Conservation (phyloP, 768 basidiomycete species). For the Pleurotus platypus region DNA sequence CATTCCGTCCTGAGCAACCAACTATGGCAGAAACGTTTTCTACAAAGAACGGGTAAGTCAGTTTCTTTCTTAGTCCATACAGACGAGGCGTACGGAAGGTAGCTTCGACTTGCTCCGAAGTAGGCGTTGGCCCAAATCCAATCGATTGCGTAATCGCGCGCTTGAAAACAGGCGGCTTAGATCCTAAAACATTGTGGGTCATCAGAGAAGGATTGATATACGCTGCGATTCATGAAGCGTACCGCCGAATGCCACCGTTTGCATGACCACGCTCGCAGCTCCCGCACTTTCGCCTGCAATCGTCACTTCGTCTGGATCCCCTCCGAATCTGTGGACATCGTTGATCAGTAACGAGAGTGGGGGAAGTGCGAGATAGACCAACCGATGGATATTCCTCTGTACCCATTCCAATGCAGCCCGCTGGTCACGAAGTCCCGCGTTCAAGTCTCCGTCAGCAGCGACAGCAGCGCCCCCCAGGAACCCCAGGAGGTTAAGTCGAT, state of each 20-base stretch:
- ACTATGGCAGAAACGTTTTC: slow-evolving; percentile 25
- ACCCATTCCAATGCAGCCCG: slow-evolving; percentile 36
- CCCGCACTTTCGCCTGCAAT: slow-evolving; percentile 38
- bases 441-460: slow-evolving; percentile 32
- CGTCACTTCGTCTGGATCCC: slow-evolving; percentile 27
- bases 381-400: slow-evolving; percentile 26
- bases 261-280: slow-evolving; percentile 41
- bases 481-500: slow-evolving; percentile 25
- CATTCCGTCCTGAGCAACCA: slow-evolving; percentile 24
- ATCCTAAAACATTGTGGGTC: slow-evolving; percentile 14
- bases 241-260: slow-evolving; percentile 41
- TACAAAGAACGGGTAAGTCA: slow-evolving; percentile 5
- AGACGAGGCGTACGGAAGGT: slow-evolving; percentile 26
- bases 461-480: slow-evolving; percentile 28
- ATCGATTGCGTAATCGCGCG: slow-evolving; percentile 38
- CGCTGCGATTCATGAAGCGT: background rate
- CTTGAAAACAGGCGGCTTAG: slow-evolving; percentile 31
- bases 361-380: background rate
- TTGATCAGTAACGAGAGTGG: background rate
- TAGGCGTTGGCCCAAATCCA: slow-evolving; percentile 34
- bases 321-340: slow-evolving; percentile 22
- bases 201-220: background rate
- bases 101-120: slow-evolving; percentile 22
- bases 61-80: background rate
- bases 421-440: slow-evolving; percentile 41